Percentiles rank a stretch among this genome's conserved stretches.
phyloP scores from a whole-genome alignment of 2,329 filamentous ascomycete species.

The Fusarium nisikadoi region DNA sequence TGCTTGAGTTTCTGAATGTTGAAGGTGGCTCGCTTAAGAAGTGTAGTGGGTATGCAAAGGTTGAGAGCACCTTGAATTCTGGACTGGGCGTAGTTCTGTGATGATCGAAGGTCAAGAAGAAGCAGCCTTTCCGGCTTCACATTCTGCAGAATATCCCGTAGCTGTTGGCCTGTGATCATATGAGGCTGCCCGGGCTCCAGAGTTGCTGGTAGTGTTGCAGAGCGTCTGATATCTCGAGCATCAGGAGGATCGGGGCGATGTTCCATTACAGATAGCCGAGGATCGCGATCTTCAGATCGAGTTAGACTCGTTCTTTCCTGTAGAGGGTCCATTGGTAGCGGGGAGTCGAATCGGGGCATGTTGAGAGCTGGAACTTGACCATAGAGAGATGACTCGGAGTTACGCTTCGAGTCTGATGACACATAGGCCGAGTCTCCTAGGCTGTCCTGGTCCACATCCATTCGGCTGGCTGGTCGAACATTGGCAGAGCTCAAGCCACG shows the following conservation, averaged over 20 bases:
- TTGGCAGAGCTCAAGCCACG: conserved; percentile 39
- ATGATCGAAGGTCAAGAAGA: conserved; percentile 86
- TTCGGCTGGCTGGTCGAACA: conserved; percentile 43
- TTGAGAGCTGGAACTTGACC: conserved; percentile 53
- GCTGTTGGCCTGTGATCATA: conserved; percentile 64
- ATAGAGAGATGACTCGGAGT: conserved; percentile 59
- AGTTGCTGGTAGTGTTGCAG: conserved; percentile 64
- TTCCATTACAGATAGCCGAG: conserved; percentile 64
- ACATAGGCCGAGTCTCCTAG: conserved; percentile 65
- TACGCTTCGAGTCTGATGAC: conserved; percentile 65
- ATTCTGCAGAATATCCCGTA: conserved; percentile 66
- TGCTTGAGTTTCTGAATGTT: conserved; percentile 87
- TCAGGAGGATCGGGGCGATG: conserved; percentile 55
- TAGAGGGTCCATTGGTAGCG: conserved; percentile 45
- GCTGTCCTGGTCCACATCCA: conserved; percentile 59
- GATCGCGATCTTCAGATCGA: conserved; percentile 62
- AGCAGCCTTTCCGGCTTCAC: conserved; percentile 62
- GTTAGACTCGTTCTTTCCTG: conserved; percentile 48
- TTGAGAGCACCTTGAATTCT: conserved; percentile 86
- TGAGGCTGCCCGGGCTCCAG: conserved; percentile 58
- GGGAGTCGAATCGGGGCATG: conserved; percentile 57
- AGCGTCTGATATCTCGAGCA: conserved; percentile 44
- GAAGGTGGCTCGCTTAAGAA: conserved; percentile 91
- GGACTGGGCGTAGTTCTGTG: conserved; percentile 80
- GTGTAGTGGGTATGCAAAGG: conserved; percentile 92